Conservation (phyloP, 257 asterid species). For the Penstemon eatonii region DNA sequence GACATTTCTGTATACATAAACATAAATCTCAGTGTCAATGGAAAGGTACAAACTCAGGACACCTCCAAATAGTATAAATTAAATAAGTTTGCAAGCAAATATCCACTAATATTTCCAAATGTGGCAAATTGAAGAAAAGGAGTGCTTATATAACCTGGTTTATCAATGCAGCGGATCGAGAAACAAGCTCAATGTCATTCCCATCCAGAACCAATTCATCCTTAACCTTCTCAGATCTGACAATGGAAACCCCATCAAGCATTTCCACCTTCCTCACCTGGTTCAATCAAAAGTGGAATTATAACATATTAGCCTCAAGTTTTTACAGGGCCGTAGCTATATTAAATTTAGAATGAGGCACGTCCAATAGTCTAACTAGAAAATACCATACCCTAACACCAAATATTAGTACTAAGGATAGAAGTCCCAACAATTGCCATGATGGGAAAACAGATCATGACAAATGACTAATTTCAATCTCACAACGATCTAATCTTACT, state of each 20-base stretch:
- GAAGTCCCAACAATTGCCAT: too few relatives aligned
- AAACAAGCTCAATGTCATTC: constrained; percentile 54
- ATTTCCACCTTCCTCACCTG: constrained; percentile 71
- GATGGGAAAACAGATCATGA: too few relatives aligned
- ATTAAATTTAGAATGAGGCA: not conserved
- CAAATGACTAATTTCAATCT: too few relatives aligned
- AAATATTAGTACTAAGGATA: too few relatives aligned
- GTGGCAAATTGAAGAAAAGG: not conserved
- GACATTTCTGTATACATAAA: constrained; percentile 67
- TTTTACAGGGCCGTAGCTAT: not conserved
- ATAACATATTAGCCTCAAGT: too few relatives aligned
- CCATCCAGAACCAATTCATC: constrained; percentile 56
- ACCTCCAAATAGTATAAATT: not conserved
- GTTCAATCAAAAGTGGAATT: not conserved
- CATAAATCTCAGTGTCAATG: not conserved
- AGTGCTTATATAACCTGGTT: constrained; percentile 37
- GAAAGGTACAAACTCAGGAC: not conserved
- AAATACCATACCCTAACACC: too few relatives aligned
- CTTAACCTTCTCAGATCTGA: constrained; percentile 61
- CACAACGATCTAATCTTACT: too few relatives aligned
- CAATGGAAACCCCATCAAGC: constrained; percentile 55
- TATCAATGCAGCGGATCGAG: constrained; percentile 55
- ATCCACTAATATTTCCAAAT: not conserved
- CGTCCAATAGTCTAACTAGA: not conserved
- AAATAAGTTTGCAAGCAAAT: not conserved